Conservation (phyloP, 2,329 filamentous ascomycete species). For the Davidsoniella virescens region DNA sequence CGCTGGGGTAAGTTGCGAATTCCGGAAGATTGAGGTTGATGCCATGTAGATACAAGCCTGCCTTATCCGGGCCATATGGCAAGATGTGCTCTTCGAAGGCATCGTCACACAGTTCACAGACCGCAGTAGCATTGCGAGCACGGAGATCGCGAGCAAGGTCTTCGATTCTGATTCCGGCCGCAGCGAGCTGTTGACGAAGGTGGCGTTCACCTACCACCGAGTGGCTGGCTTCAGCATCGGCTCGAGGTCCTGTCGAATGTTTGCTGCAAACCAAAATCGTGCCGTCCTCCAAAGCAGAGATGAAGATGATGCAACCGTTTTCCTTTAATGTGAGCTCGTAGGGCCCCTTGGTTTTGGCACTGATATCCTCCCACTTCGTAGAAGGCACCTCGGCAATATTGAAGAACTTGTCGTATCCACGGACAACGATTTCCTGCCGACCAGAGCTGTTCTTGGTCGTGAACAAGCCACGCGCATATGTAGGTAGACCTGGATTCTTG, state of each 20-base stretch:
- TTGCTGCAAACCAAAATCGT: constrained; percentile 96
- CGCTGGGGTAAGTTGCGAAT: constrained; percentile 73
- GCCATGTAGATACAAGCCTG: constrained; percentile 88
- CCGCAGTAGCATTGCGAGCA: constrained; percentile 74
- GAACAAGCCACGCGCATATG: constrained; percentile 86
- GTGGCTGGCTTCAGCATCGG: constrained; percentile 60
- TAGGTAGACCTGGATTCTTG: constrained; percentile 71
- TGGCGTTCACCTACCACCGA: constrained; percentile 68
- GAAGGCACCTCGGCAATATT: constrained; percentile 69
- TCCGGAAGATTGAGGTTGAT: constrained; percentile 90
- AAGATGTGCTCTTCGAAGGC: constrained; percentile 93
- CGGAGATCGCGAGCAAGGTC: constrained; percentile 66
- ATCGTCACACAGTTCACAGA: constrained; percentile 93
- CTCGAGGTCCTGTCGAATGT: constrained; percentile 77
- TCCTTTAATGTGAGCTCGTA: constrained; percentile 96
- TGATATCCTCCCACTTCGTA: constrained; percentile 71
- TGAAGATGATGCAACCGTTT: constrained; percentile 99
- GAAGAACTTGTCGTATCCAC: constrained; percentile 99
- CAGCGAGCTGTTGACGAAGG: constrained; percentile 62
- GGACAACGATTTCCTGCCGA: constrained; percentile 56
- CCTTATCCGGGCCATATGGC: constrained; percentile 64
- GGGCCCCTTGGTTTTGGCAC: constrained; percentile 59
- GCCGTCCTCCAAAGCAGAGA: constrained; percentile 77
- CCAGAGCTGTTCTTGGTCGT: constrained; percentile 55
- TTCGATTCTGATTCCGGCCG: constrained; percentile 59